Base-by-base conservation (phyloP, 768 basidiomycete species). In the Xerocomus brunneocitrinus region DNA sequence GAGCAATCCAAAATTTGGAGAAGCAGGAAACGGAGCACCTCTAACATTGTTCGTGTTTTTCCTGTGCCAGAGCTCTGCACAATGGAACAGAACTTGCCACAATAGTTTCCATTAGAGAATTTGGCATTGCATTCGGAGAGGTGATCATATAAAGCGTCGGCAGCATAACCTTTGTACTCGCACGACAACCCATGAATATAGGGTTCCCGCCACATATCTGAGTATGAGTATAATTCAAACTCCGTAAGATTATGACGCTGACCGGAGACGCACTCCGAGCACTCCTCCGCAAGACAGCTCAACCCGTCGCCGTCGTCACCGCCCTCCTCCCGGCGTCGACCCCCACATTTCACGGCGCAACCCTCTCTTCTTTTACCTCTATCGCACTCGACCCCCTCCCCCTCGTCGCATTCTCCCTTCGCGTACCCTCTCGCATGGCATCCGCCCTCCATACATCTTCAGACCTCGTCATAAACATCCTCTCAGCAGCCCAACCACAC, bases 301-400 rank as follows among this genome's bases (percentile, higher is more conserved):
- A 97, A 68, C 85, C 91, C 8, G 93, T 95, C 34, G 88, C 90
- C 3, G 84, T 95, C 51, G 81, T 94, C 58, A 91, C 92, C 3
- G 81, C 89, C 1, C 69, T 77, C 60, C 78, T 87, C 74, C 81
- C 55, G 25, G 31, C 40, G 0, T 39, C 54, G 30, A 31, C 30
- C 27, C 3, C 25, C 51, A 47, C 41, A 9, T 91, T 80, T 62
- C 94, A 97, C 68, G 94, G 95, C 59, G 92, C 93, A 22, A 98
- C 95, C 1, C 77, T 98, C 31, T 95, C 95, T 8, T 95, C 93
- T 1, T 93, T 98, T 67, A 84, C 91, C 22, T 93, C 92, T 28
- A 84, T 98, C 63, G 83, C 95, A 3, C 82, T 98, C 77, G 83
- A 92, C 59, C 95, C 95, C 2, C 74, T 83, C 59, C 92, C 94